Conservation (phyloP, 345 rosid species). For the Eucalyptus regnans region DNA sequence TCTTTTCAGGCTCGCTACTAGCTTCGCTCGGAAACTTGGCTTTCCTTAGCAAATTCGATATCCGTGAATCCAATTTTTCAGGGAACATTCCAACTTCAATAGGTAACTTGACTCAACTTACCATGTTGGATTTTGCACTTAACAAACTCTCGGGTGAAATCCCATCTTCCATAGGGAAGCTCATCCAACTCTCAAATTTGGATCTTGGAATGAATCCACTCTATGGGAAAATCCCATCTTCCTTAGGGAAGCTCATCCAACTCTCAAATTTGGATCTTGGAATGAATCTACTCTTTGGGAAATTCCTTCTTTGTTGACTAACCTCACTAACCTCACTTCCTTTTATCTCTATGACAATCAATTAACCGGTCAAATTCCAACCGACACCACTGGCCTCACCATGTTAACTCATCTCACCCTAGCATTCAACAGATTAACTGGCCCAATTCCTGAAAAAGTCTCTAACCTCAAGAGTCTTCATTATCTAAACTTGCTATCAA, state of each 20-base stretch:
- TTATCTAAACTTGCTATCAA: neutral
- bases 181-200: no score
- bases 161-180: no score
- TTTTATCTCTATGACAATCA: neutral
- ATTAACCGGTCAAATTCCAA: neutral
- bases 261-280: neutral
- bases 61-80: neutral
- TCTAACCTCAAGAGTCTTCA: neutral
- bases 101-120: neutral
- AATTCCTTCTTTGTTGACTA: neutral
- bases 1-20: no score
- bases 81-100: neutral
- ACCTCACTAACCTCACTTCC: neutral
- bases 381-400: neutral
- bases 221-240: neutral
- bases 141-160: neutral
- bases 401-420: neutral
- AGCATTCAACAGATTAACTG: neutral
- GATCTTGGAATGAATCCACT: no score
- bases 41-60: no score
- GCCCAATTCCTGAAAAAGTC: conserved; percentile 2
- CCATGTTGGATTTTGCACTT: accelerated
- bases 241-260: neutral
- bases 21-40: no score
- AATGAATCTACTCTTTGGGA: neutral